Base-by-base conservation (phyloP, 1,284 basidiomycete genomes). In the Phellopilus nigrolimitatus region DNA sequence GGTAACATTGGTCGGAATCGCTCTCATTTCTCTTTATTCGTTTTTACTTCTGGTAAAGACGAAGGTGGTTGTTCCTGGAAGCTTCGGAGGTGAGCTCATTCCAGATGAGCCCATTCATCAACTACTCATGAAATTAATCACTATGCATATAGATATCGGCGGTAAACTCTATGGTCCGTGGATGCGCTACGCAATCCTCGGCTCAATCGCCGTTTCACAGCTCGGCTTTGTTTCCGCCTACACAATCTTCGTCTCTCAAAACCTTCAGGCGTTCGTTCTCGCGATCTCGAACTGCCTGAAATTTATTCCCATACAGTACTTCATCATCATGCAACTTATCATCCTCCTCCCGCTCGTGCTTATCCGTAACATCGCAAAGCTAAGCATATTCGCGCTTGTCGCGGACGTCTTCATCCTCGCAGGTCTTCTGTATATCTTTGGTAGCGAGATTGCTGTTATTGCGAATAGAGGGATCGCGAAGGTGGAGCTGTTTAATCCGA, bases 321-420 rank as follows among this genome's bases (percentile, higher is more conserved):
- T 97, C 62, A 97, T 99, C 61, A 64, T 91, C 41, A 72, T 85
- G 12, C 92, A 99, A 67, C 71, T 93, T 47, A 62, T 93, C 55
- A 73, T 97, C 60, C 95, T 99, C 73, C 67, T 97, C 1, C 93
- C 93, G 0, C 71, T 95, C 37, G 87, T 84, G 7, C 82, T 97
- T 59, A 76, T 97, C 47, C 80, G 94, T 24, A 91, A 95, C 67
- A 76, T 97, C 15, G 89, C 93, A 22, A 97, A 97, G 69, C 76
- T 99, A 30, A 95, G 91, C 60, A 86, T 87, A 0, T 91, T 94
- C 0, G 97, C 94, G 0, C 79, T 99, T 36, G 69, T 98, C 19
- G 97, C 97, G 2, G 97, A 99, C 65, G 93, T 74, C 1, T 99
- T 99, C 71, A 99, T 99, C 64, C 74, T 99, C 8, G 79, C 89